Evolutionary conservation across 1,284 basidiomycete species (phyloP), one percentile per base, ranked within the genome.

Genomic region (Boletus mariae): DNA sequence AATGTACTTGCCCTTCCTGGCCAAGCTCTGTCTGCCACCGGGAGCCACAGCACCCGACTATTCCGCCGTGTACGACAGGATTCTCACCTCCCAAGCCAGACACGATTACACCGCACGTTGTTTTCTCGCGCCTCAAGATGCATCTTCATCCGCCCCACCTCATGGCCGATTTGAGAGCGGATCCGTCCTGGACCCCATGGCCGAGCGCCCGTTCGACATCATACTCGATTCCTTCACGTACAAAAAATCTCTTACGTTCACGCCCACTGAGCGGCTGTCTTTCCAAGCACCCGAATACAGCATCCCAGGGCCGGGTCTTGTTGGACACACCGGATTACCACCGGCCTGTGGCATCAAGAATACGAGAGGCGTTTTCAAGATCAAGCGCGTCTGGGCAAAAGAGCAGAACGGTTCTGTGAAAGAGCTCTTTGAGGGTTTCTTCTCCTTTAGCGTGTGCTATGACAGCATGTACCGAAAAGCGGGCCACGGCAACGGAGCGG

Each of bases 51-150:
- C 53, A 7, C 70, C 69, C 5, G 51, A 67, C 40, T 67, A 67
- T 23, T 61, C 66, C n/a, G 65, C 62, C 1, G 60, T 76, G 11
- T 68, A 73, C 46, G 57, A 72, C 34, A 67, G 58, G 4, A 71
- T 74, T 40, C 65, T 75, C 32, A 58, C 61, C 9, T 74, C 65
- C 28, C 74, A 75, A 54, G 71, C 72, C 12, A 74, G 66, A 51
- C 61, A 66, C 5, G 74, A 75, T 54, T 65, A 57, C 8, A 73
- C 70, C 15, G 73, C 67, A 26, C 66, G 64, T 9, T 62, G 64
- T 31, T 63, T 60, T 47, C 56, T 75, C 17, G 56, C 64, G 12
- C 50, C 53, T 9, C 52, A 45, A 1, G 43, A 54, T 37, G 44
- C 20, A 35, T 52, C 53, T 13, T 50, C 49, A 2, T 49, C 38